These are phyloP conservation scores for Ceratocystis cubensis DNA, from an alignment of 2,329 filamentous ascomycete genomes.

Conservation along the genomic window DNA sequence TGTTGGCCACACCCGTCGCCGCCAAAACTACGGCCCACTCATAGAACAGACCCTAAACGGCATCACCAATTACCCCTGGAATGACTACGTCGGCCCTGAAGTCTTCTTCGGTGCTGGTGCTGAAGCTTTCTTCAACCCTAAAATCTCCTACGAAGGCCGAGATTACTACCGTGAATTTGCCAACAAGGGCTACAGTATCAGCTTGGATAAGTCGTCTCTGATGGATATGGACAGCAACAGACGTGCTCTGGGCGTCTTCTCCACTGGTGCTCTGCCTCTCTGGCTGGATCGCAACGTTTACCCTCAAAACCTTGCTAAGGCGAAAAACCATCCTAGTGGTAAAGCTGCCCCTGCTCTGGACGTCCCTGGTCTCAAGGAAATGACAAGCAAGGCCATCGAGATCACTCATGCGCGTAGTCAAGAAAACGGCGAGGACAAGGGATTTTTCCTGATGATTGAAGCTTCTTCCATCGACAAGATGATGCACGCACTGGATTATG, in stretches of 20 bases:
- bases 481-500: constrained; percentile 78
- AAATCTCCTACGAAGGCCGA: constrained; percentile 52
- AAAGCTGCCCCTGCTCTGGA: constrained; percentile 52
- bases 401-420: constrained; percentile 51
- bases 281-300: constrained; percentile 83
- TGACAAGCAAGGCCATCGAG: constrained; percentile 78
- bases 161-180: constrained; percentile 71
- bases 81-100: constrained; percentile 58
- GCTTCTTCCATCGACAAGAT: constrained; percentile 79
- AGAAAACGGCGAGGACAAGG: constrained; percentile 38
- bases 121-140: constrained; percentile 51
- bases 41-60: constrained; percentile 67
- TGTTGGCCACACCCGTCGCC: constrained; percentile 58
- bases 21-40: constrained; percentile 56
- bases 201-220: constrained; percentile 62
- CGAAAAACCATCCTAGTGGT: constrained; percentile 58
- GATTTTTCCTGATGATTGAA: constrained; percentile 82
- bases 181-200: constrained; percentile 58
- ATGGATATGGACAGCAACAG: constrained; percentile 42
- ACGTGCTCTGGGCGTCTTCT: constrained; percentile 67
- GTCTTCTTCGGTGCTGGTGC: constrained; percentile 74
- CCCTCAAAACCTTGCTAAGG: constrained; percentile 51
- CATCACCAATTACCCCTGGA: constrained; percentile 71
- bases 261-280: constrained; percentile 60
- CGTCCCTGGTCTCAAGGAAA: constrained; percentile 73